Evolutionary conservation across 176 grass and related monocot genomes (phyloP).

Genomic region (Microstegium vimineum): DNA sequence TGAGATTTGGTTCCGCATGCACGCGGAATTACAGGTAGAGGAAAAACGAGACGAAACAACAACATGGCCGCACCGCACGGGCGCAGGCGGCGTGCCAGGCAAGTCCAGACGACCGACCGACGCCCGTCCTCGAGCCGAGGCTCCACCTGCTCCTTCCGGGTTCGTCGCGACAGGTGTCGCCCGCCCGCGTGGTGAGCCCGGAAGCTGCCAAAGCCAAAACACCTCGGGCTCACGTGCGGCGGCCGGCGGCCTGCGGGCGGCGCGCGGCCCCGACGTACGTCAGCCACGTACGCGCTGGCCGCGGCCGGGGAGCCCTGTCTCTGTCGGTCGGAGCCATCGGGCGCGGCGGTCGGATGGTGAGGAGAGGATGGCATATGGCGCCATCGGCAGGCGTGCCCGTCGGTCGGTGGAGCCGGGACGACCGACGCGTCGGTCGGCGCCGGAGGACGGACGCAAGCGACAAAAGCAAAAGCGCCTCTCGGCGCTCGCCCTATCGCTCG

Average conservation of each 20-base stretch:
- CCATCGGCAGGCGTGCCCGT: neutral
- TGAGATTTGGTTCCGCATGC: neutral
- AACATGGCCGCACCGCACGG: neutral
- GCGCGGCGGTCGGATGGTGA: neutral
- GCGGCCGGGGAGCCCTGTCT: no score
- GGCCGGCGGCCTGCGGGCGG: neutral
- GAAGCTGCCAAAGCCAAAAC: neutral
- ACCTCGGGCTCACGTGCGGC: neutral
- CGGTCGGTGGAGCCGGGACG: neutral
- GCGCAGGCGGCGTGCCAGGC: neutral
- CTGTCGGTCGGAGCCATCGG: neutral
- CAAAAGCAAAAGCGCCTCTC: neutral
- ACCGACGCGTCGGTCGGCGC: slow-evolving; percentile 13
- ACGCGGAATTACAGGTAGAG: neutral
- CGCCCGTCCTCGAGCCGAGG: neutral
- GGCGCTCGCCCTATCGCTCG: neutral
- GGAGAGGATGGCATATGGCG: neutral
- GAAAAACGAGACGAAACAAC: neutral
- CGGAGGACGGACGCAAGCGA: neutral
- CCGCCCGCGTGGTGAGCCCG: neutral
- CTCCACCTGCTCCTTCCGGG: neutral
- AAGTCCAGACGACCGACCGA: neutral
- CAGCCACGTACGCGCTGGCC: neutral
- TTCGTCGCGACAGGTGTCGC: neutral
- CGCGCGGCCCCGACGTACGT: neutral